Conservation (phyloP, 768 basidiomycete genomes). For the Serendipita sp. region DNA sequence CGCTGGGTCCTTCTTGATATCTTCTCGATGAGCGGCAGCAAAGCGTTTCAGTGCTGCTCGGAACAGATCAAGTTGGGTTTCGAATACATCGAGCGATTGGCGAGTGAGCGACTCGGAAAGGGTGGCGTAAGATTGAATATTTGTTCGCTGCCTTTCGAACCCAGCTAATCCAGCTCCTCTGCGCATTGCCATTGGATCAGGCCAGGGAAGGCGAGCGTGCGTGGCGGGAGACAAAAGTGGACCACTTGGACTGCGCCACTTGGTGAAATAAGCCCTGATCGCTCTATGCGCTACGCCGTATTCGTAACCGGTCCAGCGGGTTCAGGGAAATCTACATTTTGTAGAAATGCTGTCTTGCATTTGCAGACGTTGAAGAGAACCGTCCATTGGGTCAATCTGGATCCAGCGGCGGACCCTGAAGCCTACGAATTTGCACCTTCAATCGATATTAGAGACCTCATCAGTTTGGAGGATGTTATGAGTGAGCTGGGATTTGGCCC, state of each 20-base stretch:
- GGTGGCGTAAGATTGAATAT: conserved; percentile 61
- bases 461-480: conserved; percentile 94
- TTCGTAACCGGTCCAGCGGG: conserved; percentile 93
- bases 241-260: not conserved
- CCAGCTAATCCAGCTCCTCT: conserved; percentile 77
- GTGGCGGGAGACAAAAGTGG: not conserved
- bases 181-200: not conserved
- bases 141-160: conserved; percentile 74
- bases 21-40: conserved; percentile 65
- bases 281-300: conserved; percentile 72
- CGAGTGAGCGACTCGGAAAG: conserved; percentile 68
- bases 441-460: conserved; percentile 86
- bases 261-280: not conserved
- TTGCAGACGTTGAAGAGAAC: conserved; percentile 65
- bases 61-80: conserved; percentile 71
- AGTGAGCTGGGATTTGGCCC: conserved; percentile 87
- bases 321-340: conserved; percentile 94
- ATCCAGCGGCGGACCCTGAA: conserved; percentile 76
- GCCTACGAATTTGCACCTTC: conserved; percentile 86
- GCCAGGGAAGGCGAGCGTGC: not conserved
- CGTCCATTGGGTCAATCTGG: conserved; percentile 90
- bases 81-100: conserved; percentile 61
- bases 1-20: conserved; percentile 67
- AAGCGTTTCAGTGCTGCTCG: conserved; percentile 66
- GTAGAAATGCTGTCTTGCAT: conserved; percentile 76